phyloP scores from a whole-genome alignment of 2,329 filamentous ascomycete genomes.

The Ophiostoma triangulosporum region DNA sequence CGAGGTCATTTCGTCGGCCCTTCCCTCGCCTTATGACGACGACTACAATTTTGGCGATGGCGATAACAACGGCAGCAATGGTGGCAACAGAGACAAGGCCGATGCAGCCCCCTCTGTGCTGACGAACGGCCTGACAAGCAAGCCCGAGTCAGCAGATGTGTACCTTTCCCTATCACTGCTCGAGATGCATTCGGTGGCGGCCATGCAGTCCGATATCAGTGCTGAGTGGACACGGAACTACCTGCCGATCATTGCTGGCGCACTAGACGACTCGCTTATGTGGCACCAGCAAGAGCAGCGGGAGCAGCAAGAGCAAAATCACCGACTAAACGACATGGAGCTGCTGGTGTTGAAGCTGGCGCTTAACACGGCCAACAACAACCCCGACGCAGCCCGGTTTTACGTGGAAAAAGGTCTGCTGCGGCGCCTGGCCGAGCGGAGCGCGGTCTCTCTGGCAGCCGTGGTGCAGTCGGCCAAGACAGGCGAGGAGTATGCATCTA shows the following conservation, averaged over 20 bases:
- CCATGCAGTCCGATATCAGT: conserved; percentile 30
- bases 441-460: conserved; percentile 37
- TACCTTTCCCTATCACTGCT: conserved; percentile 34
- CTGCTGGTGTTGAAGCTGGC: conserved; percentile 53
- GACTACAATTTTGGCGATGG: not conserved
- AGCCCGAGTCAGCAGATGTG: conserved; percentile 26
- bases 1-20: conserved; percentile 25
- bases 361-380: conserved; percentile 78
- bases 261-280: conserved; percentile 25
- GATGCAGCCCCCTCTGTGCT: not conserved
- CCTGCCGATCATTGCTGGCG: conserved; percentile 36
- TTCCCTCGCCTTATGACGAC: conserved; percentile 18
- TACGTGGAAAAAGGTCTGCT: conserved; percentile 51
- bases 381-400: conserved; percentile 49
- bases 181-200: conserved; percentile 37
- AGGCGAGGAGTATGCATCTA: conserved; percentile 33
- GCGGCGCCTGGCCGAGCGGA: conserved; percentile 31
- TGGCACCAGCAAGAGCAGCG: conserved; percentile 15
- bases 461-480: conserved; percentile 32
- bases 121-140: conserved; percentile 19
- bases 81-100: conserved; percentile 15
- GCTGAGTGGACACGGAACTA: conserved; percentile 35
- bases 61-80: no score
- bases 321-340: conserved; percentile 23
- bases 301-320: conserved; percentile 14